Evolutionary conservation across 2,329 filamentous ascomycete species (phyloP).

Genomic region (Aureobasidium mangrovei): DNA sequence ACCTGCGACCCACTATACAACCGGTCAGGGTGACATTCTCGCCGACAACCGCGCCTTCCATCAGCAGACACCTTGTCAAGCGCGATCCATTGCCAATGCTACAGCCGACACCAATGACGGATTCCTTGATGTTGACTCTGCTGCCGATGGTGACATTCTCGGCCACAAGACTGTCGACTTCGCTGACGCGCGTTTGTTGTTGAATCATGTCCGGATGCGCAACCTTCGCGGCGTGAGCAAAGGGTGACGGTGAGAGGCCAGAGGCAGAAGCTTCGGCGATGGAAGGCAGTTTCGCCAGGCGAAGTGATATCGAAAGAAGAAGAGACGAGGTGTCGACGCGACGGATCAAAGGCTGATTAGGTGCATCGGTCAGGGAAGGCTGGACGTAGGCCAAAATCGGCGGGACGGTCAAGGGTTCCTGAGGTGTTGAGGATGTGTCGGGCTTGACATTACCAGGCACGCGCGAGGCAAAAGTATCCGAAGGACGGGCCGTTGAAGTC

Average conservation of each 20-base stretch:
- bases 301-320: conserved; percentile 71
- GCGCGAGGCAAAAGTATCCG: conserved; percentile 15
- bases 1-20: conserved; percentile 75
- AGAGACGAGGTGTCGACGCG: conserved; percentile 82
- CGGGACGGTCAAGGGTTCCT: conserved; percentile 46
- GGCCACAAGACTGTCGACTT: conserved; percentile 71
- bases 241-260: conserved; percentile 52
- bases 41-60: conserved; percentile 83
- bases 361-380: conserved; percentile 33
- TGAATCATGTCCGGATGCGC: conserved; percentile 77
- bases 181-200: conserved; percentile 69
- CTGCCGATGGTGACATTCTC: conserved; percentile 86
- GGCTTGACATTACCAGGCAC: conserved; percentile 14
- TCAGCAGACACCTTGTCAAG: conserved; percentile 77
- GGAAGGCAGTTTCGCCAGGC: conserved; percentile 74
- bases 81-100: conserved; percentile 80
- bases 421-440: conserved; percentile 5
- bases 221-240: conserved; percentile 70
- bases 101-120: conserved; percentile 78
- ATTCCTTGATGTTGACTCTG: conserved; percentile 86
- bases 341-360: conserved; percentile 56
- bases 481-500: conserved; percentile 4
- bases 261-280: conserved; percentile 50
- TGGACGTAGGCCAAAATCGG: conserved; percentile 78
- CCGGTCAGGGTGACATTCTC: conserved; percentile 77